Evolutionary conservation across 177 flowering plant genomes (phyloP), one percentile per base, ranked within the genome.

Genomic region (Vitis hybrid): DNA sequence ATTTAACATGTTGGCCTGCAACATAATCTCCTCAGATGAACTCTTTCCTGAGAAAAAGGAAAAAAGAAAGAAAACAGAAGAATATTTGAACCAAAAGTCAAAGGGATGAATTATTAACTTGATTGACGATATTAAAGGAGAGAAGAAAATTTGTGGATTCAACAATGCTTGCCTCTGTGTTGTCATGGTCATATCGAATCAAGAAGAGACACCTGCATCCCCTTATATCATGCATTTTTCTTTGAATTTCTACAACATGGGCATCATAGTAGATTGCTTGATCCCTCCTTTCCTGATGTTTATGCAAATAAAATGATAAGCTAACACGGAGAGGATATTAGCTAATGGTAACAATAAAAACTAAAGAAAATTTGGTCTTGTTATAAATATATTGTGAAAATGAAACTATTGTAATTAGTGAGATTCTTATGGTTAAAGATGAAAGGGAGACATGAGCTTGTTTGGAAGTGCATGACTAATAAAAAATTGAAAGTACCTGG

Each of bases 21-120:
- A 71, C 87, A 85, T 18, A 85, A 32, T 77, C 88, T 82, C 73
- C 84, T 83, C 77, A 85, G 72, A 2, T 77, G 80, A 64, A 87
- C 86, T 59, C 68, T 81, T 69, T 85, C 88, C 88, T 85, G 84
- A 24, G 19, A 30, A 58, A 6, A 6, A 18, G 65, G 5, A 16
- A 58, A 11, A 58, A 11, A 49, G 1, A 24, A 40, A 18, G 11
- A 15, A 10, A 66, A 30, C 11, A 40, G 56, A 52, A 14, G 14
- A 21, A 24, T 2, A 2, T 6, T 48, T 52, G 16, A 49, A 49
- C 24, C 1, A 64, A 46, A 40, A 57, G 27, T 16, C 6, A 15
- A 57, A 8, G 27, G 19, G 16, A 13, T 14, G 16, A 15, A 58
- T 21, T 2, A 21, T 21, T 19, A 10, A 9, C 61, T 58, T 4